Evolutionary conservation across 768 basidiomycete species (phyloP).

Genomic region (Sporobolomyces pararoseus): DNA sequence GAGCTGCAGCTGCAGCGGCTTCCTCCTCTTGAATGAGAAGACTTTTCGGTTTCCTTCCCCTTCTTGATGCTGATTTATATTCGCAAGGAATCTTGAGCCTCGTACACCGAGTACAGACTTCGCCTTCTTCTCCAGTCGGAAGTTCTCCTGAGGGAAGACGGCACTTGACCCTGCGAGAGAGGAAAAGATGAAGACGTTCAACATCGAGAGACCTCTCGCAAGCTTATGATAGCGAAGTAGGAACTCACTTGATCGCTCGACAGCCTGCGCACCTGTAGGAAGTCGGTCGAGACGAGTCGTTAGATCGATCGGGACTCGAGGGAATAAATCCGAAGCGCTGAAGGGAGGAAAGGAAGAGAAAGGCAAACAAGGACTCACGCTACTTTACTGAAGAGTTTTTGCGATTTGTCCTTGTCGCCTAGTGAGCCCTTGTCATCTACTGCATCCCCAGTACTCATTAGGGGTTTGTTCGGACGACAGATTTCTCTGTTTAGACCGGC

Average conservation of each 20-base stretch:
- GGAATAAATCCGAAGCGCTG: too few species aligned
- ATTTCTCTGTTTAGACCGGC: too few species aligned
- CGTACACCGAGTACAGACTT: conserved; percentile 16
- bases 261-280: conserved; percentile 6
- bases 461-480: too few species aligned
- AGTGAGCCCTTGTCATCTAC: not conserved
- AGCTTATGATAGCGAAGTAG: too few species aligned
- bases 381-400: conserved; percentile 12
- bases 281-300: not conserved
- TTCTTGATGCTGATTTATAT: conserved; percentile 15
- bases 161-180: conserved; percentile 19
- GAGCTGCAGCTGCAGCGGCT: not conserved
- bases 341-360: too few species aligned
- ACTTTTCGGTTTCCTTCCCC: conserved; percentile 24
- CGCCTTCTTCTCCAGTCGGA: conserved; percentile 8
- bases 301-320: not conserved
- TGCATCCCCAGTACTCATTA: not conserved
- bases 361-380: conserved; percentile 5
- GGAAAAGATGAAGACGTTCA: too few species aligned
- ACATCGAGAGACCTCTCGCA: too few species aligned
- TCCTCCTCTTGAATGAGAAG: too few species aligned
- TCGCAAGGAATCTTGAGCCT: conserved; percentile 22
- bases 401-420: not conserved
- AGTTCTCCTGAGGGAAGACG: conserved; percentile 13
- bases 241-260: conserved; percentile 14